phyloP scores from a whole-genome alignment of 2,329 filamentous ascomycete genomes.

The Pestalotiopsis sp. region DNA sequence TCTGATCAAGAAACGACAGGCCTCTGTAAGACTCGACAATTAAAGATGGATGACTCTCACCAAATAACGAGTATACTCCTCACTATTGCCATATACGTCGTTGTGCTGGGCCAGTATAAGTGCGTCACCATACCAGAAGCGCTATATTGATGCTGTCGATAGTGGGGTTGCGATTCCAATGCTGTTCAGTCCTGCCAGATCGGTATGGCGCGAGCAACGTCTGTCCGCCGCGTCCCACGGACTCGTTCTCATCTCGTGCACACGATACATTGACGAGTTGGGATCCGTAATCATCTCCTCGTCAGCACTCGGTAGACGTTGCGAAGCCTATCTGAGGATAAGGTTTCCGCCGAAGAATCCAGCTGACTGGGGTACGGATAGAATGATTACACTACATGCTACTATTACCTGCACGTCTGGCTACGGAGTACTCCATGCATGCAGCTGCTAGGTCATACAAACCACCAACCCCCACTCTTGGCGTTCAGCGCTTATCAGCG shows the following conservation, averaged over 20 bases:
- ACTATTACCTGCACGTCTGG: background rate
- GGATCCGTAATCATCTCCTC: background rate
- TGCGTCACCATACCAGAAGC: background rate
- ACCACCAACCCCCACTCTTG: background rate
- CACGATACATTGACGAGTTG: background rate
- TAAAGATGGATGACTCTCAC: background rate
- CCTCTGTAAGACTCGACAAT: background rate
- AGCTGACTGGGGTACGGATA: background rate
- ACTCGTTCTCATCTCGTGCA: background rate
- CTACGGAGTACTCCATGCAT: background rate
- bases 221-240: background rate
- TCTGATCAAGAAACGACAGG: background rate
- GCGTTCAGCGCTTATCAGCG: background rate
- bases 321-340: background rate
- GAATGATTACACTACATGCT: background rate
- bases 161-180: background rate
- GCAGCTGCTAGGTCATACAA: background rate
- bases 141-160: background rate
- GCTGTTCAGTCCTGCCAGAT: background rate
- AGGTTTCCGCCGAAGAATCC: background rate
- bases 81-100: background rate
- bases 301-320: background rate
- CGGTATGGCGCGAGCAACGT: background rate
- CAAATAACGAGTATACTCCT: background rate
- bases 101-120: background rate